phyloP scores from a whole-genome alignment of 768 basidiomycete genomes.

The Naganishia friedmannii region DNA sequence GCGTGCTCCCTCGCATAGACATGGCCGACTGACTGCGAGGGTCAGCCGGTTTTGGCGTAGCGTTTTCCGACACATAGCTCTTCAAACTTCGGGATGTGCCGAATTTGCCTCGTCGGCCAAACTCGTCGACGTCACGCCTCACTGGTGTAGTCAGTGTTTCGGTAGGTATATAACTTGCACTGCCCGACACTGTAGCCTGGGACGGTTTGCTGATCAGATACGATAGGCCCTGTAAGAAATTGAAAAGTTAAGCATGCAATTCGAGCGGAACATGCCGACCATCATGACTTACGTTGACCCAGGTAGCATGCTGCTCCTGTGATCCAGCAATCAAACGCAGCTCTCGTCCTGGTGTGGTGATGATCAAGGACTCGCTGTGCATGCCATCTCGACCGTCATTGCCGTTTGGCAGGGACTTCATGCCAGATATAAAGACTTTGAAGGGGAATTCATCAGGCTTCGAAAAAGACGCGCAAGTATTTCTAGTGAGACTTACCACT shows the following conservation, averaged over 20 bases:
- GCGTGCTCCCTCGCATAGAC: constrained; percentile 55
- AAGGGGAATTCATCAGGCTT: constrained; percentile 30
- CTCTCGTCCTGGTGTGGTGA: constrained; percentile 88
- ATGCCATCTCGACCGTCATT: constrained; percentile 80
- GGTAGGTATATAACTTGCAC: constrained; percentile 31
- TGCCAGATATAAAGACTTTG: constrained; percentile 88
- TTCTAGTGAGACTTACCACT: constrained; percentile 67
- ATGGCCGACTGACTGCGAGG: constrained; percentile 75
- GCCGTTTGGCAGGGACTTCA: constrained; percentile 84
- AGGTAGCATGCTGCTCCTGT: constrained; percentile 93
- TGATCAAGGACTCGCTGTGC: constrained; percentile 85
- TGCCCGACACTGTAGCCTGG: constrained; percentile 41
- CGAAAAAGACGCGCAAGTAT: background rate
- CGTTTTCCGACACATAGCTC: constrained; percentile 30
- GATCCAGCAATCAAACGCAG: constrained; percentile 98
- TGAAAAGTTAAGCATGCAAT: constrained; percentile 25
- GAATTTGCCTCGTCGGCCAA: constrained; percentile 58
- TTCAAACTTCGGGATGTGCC: constrained; percentile 64
- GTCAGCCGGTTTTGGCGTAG: constrained; percentile 59
- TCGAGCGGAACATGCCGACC: background rate
- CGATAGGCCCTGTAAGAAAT: constrained; percentile 68
- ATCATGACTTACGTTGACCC: constrained; percentile 70
- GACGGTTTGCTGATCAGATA: constrained; percentile 78
- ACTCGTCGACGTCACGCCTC: constrained; percentile 51
- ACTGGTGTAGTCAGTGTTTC: constrained; percentile 56